These are phyloP conservation scores for Scenedesmus sp. DNA, from an alignment of 163 green algal species.

Conservation along the genomic window DNA sequence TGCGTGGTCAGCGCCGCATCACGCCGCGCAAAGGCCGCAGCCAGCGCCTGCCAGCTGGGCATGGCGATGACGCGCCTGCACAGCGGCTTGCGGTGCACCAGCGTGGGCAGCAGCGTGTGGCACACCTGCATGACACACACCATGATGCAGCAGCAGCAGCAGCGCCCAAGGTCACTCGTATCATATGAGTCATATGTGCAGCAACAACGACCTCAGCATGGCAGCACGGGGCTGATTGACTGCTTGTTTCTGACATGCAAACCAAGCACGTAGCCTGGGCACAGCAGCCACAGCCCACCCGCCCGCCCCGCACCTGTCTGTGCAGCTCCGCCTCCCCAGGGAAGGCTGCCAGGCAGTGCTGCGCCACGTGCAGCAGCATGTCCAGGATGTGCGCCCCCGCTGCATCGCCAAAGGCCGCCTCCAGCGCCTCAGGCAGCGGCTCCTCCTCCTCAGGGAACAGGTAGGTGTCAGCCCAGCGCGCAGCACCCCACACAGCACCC, in stretches of 20 bases:
- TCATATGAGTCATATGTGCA: too few species aligned
- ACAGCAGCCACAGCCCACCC: not conserved
- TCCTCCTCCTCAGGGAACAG: constrained; percentile 77
- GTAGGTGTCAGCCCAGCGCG: constrained; percentile 83
- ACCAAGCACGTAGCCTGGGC: too few species aligned
- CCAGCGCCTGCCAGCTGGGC: constrained; percentile 70
- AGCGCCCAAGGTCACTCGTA: not conserved
- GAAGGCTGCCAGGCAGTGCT: constrained; percentile 65
- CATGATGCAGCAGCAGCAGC: not conserved
- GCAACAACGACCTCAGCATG: not conserved
- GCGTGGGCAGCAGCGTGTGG: constrained; percentile 69
- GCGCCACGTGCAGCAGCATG: constrained; percentile 61
- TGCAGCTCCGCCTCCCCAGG: constrained; percentile 80
- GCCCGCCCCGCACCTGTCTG: constrained; percentile 49
- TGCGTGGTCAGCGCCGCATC: constrained; percentile 46
- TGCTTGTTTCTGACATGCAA: too few species aligned
- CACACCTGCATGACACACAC: constrained; percentile 51
- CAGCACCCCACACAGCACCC: constrained; percentile 60
- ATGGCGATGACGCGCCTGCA: constrained; percentile 56
- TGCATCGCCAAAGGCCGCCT: constrained; percentile 43
- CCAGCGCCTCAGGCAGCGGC: constrained; percentile 54
- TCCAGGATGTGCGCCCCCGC: constrained; percentile 57
- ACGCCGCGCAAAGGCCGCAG: constrained; percentile 54
- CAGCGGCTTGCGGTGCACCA: constrained; percentile 66
- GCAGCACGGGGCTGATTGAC: not conserved